Evolutionary conservation across 441 rosid genomes (phyloP), one percentile per base, ranked within the genome.

Genomic region (Dalechampia spathulata): DNA sequence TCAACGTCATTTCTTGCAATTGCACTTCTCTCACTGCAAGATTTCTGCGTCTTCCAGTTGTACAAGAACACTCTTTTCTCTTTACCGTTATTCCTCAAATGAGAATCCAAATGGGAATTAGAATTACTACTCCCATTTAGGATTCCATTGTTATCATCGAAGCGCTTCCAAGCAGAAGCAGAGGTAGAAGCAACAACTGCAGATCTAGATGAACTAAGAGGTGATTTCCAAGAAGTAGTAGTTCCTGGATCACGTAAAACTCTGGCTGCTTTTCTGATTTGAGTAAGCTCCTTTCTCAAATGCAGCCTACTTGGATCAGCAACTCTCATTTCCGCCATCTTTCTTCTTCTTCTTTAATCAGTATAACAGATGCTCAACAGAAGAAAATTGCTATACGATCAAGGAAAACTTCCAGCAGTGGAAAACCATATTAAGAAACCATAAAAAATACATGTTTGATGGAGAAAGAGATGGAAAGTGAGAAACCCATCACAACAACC

Each of bases 221-320:
- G 93, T 2, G 96, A 88, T 68, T 76, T 87, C 87, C 90, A 91
- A 0, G 98, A 86, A 58, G 96, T 81, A 57, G 84, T 75, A 30
- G 96, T 92, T 4, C 94, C 96, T 12, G 99, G 96, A 78, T 92
- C 99, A 49, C 99, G 82, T 60, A 89, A 66, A 61, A 83, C 75
- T 13, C 96, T 71, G 16, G 90, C 79, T 44, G 94, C 96, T 67
- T 86, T 92, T 36, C 91, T 71, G 73, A 92, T 89, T 79, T 88
- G 96, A 69, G 85, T 84, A 2, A 88, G 85, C 72, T 92, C 96
- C 72, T 79, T 84, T 85, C 75, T 86, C 67, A 91, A 74, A 67
- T 92, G 96, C 21, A 86, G 62, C 55, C 80, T 81, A 65, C 90
- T 83, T 43, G 89, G 89, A 72, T 85, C 88, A 70, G 82, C 65